phyloP scores from a whole-genome alignment of 2,329 filamentous ascomycete species.

The Fusarium sp. region DNA sequence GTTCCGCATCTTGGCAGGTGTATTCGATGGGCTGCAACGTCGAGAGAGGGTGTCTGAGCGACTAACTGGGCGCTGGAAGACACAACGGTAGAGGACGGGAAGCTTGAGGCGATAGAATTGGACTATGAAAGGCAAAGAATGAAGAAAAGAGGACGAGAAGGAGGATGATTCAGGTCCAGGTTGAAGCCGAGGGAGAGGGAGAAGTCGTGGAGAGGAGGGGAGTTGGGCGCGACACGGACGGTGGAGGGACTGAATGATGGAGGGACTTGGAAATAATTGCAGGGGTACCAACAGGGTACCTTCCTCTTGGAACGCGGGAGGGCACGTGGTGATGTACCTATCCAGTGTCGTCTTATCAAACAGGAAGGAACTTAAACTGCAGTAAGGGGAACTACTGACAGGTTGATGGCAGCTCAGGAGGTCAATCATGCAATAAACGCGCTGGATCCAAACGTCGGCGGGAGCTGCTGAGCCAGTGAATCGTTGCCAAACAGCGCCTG shows the following conservation, averaged over 20 bases:
- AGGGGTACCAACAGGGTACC: conserved; percentile 35
- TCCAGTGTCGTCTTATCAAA: conserved; percentile 12
- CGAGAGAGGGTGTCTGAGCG: conserved; percentile 1
- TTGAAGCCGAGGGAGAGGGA: conserved; percentile 18
- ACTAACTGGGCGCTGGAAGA: background rate
- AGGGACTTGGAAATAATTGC: conserved; percentile 31
- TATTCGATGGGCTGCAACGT: conserved; percentile 3
- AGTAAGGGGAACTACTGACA: background rate
- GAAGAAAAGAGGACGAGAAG: conserved; percentile 3
- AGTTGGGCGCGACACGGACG: conserved; percentile 7
- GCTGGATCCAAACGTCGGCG: conserved; percentile 20
- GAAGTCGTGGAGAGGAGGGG: conserved; percentile 22
- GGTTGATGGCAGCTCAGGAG: background rate
- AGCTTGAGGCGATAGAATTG: conserved; percentile 4
- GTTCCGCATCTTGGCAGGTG: conserved; percentile 49
- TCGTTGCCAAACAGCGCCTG: background rate
- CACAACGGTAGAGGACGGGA: conserved; percentile 4
- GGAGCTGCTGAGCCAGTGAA: conserved; percentile 24
- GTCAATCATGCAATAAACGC: conserved; percentile 26
- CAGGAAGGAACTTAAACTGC: background rate
- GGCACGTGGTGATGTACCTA: conserved; percentile 30
- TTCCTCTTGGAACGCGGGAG: conserved; percentile 30
- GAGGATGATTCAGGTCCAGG: conserved; percentile 5
- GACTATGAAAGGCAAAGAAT: conserved; percentile 4
- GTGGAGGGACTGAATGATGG: conserved; percentile 12